phyloP scores from a whole-genome alignment of 2,329 filamentous ascomycete species.

The Verticillium tricorpus region DNA sequence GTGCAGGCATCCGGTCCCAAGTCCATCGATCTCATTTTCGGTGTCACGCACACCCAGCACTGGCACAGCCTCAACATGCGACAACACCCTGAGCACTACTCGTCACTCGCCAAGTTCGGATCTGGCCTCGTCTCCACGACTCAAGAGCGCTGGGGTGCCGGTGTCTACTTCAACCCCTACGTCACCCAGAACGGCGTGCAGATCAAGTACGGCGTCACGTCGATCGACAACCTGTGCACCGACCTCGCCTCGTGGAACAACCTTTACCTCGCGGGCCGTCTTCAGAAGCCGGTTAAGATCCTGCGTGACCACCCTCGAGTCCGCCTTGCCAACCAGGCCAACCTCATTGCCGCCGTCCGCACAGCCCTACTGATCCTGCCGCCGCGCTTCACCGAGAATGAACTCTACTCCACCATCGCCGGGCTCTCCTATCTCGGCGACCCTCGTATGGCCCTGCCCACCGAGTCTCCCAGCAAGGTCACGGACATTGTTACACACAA shows the following conservation, averaged over 20 bases:
- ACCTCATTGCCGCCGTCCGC: constrained; percentile 85
- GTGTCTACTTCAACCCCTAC: constrained; percentile 97
- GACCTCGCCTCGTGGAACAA: constrained; percentile 92
- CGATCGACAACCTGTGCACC: constrained; percentile 79
- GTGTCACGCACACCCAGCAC: constrained; percentile 89
- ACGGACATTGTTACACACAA: constrained; percentile 92
- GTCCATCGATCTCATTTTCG: constrained; percentile 99
- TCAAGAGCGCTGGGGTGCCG: constrained; percentile 85
- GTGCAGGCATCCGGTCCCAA: constrained; percentile 86
- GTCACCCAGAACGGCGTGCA: constrained; percentile 91
- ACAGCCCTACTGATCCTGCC: constrained; percentile 86
- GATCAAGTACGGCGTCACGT: constrained; percentile 97
- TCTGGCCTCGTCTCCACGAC: constrained; percentile 81
- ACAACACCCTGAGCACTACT: constrained; percentile 91
- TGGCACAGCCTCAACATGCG: constrained; percentile 92
- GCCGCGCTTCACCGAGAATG: constrained; percentile 74
- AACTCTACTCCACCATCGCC: constrained; percentile 88
- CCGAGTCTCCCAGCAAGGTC: constrained; percentile 89
- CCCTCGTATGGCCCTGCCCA: constrained; percentile 87
- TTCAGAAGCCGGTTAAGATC: constrained; percentile 98
- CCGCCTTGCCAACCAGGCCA: constrained; percentile 91
- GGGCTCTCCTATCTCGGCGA: constrained; percentile 93
- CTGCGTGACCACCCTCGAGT: constrained; percentile 89
- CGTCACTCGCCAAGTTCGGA: constrained; percentile 73
- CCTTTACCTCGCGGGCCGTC: constrained; percentile 88